Percentiles rank a stretch among this genome's conserved stretches.
Conservation (phyloP, 148 eudicot species). For the Camellia japonica region DNA sequence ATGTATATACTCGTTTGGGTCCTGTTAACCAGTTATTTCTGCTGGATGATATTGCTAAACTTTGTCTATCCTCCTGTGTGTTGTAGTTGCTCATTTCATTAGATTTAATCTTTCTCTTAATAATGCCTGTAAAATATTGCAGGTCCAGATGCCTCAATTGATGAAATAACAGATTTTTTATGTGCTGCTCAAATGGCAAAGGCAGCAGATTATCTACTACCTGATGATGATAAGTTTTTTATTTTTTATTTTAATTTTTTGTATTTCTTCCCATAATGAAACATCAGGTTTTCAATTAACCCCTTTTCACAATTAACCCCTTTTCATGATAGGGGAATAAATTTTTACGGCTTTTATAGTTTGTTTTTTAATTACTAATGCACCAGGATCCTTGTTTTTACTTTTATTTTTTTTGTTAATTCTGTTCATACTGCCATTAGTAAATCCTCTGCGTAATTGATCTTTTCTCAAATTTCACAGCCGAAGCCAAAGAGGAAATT, state of each 20-base stretch:
- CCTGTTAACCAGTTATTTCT: too few species aligned
- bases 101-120: background rate
- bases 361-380: background rate
- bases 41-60: too few species aligned
- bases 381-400: background rate
- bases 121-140: conserved; percentile 12
- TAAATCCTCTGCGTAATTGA: background rate
- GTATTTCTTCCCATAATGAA: background rate
- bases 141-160: conserved; percentile 72
- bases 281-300: background rate
- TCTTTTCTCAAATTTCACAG: conserved; percentile 15
- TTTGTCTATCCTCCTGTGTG: background rate
- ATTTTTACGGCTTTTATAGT: background rate
- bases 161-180: conserved; percentile 61
- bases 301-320: background rate
- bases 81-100: background rate
- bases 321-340: background rate
- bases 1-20: background rate
- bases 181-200: conserved; percentile 79
- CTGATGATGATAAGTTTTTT: conserved; percentile 32
- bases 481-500: conserved; percentile 52
- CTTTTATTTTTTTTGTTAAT: background rate
- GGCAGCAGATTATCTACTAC: conserved; percentile 44
- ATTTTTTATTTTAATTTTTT: background rate
- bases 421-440: background rate